Evolutionary conservation across 805 yeast species (phyloP).

Genomic region (Naumovozyma castellii): DNA sequence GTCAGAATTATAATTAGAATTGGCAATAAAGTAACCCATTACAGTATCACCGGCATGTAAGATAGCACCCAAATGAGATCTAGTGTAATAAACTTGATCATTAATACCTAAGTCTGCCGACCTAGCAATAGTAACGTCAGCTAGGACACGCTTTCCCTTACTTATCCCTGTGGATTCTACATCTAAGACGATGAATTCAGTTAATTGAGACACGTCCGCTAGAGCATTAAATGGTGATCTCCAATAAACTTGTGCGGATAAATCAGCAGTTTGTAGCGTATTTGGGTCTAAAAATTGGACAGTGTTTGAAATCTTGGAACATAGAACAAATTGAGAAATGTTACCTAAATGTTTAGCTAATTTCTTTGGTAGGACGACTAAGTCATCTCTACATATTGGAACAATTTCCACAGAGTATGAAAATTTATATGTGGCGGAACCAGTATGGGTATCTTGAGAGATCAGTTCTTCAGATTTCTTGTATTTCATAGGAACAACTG

Average conservation of each 20-base stretch:
- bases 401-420: conserved; percentile 88
- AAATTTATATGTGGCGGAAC: conserved; percentile 80
- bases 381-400: conserved; percentile 94
- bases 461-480: conserved; percentile 87
- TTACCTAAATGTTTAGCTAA: conserved; percentile 78
- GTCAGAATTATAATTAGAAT: conserved; percentile 82
- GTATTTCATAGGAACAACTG: conserved; percentile 76
- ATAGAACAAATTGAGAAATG: conserved; percentile 70
- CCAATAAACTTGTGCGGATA: conserved; percentile 68
- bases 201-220: conserved; percentile 63
- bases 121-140: conserved; percentile 88
- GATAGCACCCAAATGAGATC: conserved; percentile 89
- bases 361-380: conserved; percentile 83
- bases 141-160: conserved; percentile 69
- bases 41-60: conserved; percentile 95
- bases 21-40: conserved; percentile 78
- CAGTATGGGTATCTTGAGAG: conserved; percentile 85
- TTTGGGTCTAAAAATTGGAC: conserved; percentile 81
- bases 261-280: conserved; percentile 68
- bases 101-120: conserved; percentile 80
- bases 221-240: conserved; percentile 70
- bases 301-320: conserved; percentile 74
- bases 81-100: conserved; percentile 70
- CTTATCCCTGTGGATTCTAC: conserved; percentile 84
- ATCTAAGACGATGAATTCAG: conserved; percentile 84